Evolutionary conservation across 352 stramenopile species (phyloP), one percentile per base, ranked within the genome.

Genomic region (Phytophthora macrochlamydospora): DNA sequence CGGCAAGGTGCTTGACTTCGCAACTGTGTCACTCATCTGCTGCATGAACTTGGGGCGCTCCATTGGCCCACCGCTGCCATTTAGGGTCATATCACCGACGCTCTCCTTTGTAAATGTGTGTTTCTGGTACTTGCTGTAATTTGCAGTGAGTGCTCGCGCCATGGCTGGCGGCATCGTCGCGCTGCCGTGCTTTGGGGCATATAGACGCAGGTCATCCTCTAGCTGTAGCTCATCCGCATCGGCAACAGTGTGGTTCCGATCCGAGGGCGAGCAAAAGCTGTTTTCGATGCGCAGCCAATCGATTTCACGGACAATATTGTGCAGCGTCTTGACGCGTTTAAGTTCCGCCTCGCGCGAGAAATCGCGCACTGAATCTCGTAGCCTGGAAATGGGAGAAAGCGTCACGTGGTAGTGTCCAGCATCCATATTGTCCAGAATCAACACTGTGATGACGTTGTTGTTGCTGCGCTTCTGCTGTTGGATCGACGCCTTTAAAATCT

Each of bases 201-300:
- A 89, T 40, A 87, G 78, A 43, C 78, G 75, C 42, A 87, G 51
- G 49, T 90, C 80, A 38, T 85, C 72, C 59, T 92, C 83, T 3
- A 79, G 68, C 50, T 87, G 74, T 56, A 90, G 65, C 14, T 91
- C 82, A 35, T 87, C 81, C 0, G 44, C 58, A 37, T 65, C 68
- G 13, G 83, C 68, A 28, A 87, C 64, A n/a, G 65, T 65, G 63
- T 94, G 86, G 51, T 93, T 93, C 8, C 91, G 59, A 56, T 95
- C 85, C 14, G 75, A 78, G 7, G 87, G 84, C 0, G 84, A 85
- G 59, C 85, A 95, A 32, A 95, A 95, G 35, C 79, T 90, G 71
- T 95, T 95, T 69, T 95, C 87, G 35, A 92, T 62, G 18, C 81
- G 87, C 37, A 95, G 78, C 87, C 87, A 95, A 42, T 93, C 84